Base-by-base conservation (phyloP, 192 early-diverging fungal species). In the Geranomyces michiganensis region DNA sequence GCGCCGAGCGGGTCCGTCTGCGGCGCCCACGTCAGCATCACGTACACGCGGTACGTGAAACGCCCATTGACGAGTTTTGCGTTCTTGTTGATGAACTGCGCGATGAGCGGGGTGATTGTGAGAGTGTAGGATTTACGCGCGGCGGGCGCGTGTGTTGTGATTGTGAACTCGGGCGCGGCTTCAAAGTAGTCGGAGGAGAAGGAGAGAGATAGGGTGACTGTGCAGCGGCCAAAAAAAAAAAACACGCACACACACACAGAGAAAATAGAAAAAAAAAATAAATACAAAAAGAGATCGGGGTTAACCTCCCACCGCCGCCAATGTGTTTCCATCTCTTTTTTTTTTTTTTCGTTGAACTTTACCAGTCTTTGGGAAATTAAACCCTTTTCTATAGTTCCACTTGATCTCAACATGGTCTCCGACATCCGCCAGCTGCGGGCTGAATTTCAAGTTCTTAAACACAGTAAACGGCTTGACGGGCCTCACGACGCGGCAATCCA, bases 151-250 rank as follows among this genome's bases (percentile, higher is more conserved):
- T 66, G 53, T 17, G 17, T 33, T 19, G 58, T 19, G 29, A 73
- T 65, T 21, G 66, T 44, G 29, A 22, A 73, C 43, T 73, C 48
- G 17, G 71, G 71, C 19, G 21, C 27, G 56, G 56, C 71, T 46
- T 73, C 71, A 41, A 64, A 73, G 51, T 73, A 73, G 41, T 73
- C 49, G 29, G 61, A 64, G 45, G 62, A 24, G 49, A 73, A 73
- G 1, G 43, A 73, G 30, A 73, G 53, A 0, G 71, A 73, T 5
- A 73, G 62, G 24, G 56, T 19, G 24, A 73, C 71, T 73, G 44
- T 6, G 27, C n/a, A n/a, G n/a, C n/a, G n/a, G n/a, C n/a, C n/a
- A n/a, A n/a, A n/a, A n/a, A n/a, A n/a, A n/a, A n/a, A 17, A 12
- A 58, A 24, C 27, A 58, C n/a, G n/a, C n/a, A n/a, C n/a, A n/a